Evolutionary conservation across 306 rosid species (phyloP), one percentile per base, ranked within the genome.

Genomic region (Acacia confusa): DNA sequence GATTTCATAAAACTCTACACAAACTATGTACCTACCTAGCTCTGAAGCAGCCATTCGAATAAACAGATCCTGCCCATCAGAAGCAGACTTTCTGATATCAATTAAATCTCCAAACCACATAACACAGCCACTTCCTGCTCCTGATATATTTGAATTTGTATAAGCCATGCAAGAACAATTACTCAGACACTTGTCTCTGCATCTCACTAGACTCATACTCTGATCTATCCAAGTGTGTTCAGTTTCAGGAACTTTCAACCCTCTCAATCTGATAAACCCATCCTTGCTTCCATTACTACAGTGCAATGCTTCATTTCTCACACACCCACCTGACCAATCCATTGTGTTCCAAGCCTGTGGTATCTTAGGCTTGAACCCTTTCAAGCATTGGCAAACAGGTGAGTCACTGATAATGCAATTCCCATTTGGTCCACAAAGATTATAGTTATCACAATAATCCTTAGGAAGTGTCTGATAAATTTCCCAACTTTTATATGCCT

Each of bases 111-210:
- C 76, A 25, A 78, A 85, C 84, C 88, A 82, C 74, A 82, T 78
- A 24, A 75, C 20, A 75, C 86, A 85, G 40, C 81, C 76, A 70
- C 40, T 76, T 25, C 74, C 72, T 48, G 57, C 60, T 17, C 27
- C 78, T 27, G n/a, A 60, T 2, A 78, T 13, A 70, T 61, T 52
- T 8, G 83, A 28, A 55, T 53, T 60, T 47, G 88, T 76, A 74
- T 85, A 82, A 27, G 88, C 81, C 38, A 20, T 27, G 65, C 88
- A 85, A 60, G 84, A 82, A 63, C 86, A 85, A 45, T 82, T 68
- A n/a, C 25, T 74, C 20, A 82, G 64, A 58, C 88, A 85, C 38
- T 44, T 48, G 3, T 22, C 34, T 41, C 74, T 38, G 40, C 86
- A 85, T 41, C 70, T 34, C 0, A 52, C 30, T 3, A 53, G 58